Percentiles rank a stretch among this genome's conserved stretches.
phyloP scores from a whole-genome alignment of 192 early-diverging fungal genomes.

The Backusella luteola region DNA sequence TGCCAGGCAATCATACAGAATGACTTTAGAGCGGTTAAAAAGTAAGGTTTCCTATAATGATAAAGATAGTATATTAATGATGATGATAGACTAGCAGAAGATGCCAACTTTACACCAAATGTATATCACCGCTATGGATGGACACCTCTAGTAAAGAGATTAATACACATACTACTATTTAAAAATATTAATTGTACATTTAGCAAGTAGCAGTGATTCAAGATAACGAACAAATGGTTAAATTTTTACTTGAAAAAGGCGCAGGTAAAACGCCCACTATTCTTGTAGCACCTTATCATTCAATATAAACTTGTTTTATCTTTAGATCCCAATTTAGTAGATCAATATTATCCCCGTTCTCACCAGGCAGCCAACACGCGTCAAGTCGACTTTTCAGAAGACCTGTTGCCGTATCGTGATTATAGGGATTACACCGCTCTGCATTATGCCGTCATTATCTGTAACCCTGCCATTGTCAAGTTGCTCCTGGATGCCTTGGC shows the following conservation, averaged over 20 bases:
- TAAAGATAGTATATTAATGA: neutral
- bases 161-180: neutral
- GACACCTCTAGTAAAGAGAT: conserved; percentile 32
- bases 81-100: conserved; percentile 25
- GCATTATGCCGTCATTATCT: conserved; percentile 37
- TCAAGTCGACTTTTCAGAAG: conserved; percentile 28
- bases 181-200: no score
- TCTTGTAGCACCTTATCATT: no score
- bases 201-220: conserved; percentile 40
- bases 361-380: conserved; percentile 30
- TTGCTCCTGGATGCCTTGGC: conserved; percentile 28
- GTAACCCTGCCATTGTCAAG: conserved; percentile 22
- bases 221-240: conserved; percentile 32
- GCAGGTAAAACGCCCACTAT: conserved; percentile 15
- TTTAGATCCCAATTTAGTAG: conserved; percentile 33
- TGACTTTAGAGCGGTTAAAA: conserved; percentile 23
- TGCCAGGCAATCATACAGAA: conserved; percentile 34
- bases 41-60: conserved; percentile 4
- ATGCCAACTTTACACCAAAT: conserved; percentile 30
- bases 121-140: conserved; percentile 31
- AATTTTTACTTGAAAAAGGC: conserved; percentile 30
- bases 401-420: conserved; percentile 31
- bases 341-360: conserved; percentile 32
- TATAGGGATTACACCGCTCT: conserved; percentile 35
- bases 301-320: no score